Percentiles rank a stretch among this genome's conserved stretches.
Evolutionary conservation across 2,329 filamentous ascomycete genomes (phyloP).

Genomic region (Nemania diffusa): DNA sequence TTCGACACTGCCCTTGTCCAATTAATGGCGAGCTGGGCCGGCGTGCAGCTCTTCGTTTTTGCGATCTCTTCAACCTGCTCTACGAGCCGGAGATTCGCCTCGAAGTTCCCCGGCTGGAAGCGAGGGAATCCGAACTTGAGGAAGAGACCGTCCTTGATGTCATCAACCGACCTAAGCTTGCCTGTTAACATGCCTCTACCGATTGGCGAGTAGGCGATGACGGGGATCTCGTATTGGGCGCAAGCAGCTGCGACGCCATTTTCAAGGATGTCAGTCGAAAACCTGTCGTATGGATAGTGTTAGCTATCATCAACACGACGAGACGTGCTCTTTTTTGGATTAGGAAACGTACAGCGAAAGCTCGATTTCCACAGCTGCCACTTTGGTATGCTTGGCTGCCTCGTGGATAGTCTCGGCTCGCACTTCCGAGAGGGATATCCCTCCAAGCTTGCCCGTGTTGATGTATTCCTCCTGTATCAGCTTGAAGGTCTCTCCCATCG

Average conservation of each 20-base stretch:
- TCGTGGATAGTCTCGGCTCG: conserved; percentile 53
- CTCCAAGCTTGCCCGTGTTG: conserved; percentile 54
- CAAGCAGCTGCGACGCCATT: conserved; percentile 57
- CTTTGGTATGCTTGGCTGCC: conserved; percentile 50
- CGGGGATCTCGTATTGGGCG: conserved; percentile 71
- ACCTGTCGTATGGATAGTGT: conserved; percentile 37
- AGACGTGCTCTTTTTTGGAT: too few relatives aligned
- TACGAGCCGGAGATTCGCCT: conserved; percentile 72
- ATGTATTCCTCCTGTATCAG: conserved; percentile 52
- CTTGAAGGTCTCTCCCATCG: conserved; percentile 51
- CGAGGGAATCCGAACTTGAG: conserved; percentile 62
- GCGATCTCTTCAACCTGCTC: conserved; percentile 67
- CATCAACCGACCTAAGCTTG: conserved; percentile 56
- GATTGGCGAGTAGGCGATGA: conserved; percentile 78
- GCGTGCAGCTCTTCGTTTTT: conserved; percentile 66
- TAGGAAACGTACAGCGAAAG: conserved; percentile 48
- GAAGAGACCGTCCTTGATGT: conserved; percentile 61
- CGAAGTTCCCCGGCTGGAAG: conserved; percentile 71
- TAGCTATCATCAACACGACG: too few relatives aligned
- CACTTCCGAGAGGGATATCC: conserved; percentile 55
- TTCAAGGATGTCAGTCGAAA: conserved; percentile 42
- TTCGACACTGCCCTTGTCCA: conserved; percentile 66
- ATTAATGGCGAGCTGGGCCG: conserved; percentile 72
- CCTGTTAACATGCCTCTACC: conserved; percentile 68
- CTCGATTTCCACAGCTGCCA: conserved; percentile 54